phyloP scores from a whole-genome alignment of 345 rosid species.

The Turnera subulata region DNA sequence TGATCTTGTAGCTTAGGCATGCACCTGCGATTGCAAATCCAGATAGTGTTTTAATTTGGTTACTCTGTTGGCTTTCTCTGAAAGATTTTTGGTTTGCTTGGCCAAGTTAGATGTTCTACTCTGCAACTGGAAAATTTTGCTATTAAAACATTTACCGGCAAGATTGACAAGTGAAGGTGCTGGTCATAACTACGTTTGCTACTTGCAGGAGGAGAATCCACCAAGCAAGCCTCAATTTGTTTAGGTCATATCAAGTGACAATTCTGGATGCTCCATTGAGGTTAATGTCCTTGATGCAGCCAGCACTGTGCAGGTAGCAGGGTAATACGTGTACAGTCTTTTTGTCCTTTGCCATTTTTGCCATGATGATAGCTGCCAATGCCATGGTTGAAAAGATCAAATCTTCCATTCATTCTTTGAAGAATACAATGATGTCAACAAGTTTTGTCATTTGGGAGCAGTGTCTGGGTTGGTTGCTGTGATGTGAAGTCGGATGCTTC shows the following conservation, averaged over 20 bases:
- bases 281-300: slow-evolving; percentile 14
- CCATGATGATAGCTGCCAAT: slow-evolving; percentile 4
- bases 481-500: neutral
- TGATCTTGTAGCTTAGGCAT: too few species aligned
- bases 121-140: too few species aligned
- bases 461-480: neutral
- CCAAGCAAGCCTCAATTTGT: slow-evolving; percentile 21
- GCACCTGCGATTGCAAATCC: neutral
- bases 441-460: slow-evolving; percentile 14
- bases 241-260: slow-evolving; percentile 13
- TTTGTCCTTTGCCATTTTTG: slow-evolving; percentile 7
- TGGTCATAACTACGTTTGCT: slow-evolving; percentile 5
- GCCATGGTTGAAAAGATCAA: slow-evolving; percentile 9
- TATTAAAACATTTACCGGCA: too few species aligned
- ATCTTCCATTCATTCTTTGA: slow-evolving; percentile 1
- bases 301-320: neutral
- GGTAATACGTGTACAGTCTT: slow-evolving; percentile 28
- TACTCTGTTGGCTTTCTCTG: too few species aligned
- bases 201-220: slow-evolving; percentile 43
- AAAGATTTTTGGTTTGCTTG: too few species aligned
- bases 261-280: slow-evolving; percentile 8
- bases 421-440: slow-evolving; percentile 1
- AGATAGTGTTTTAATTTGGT: neutral
- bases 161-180: neutral
- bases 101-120: too few species aligned